Evolutionary conservation across 257 asterid species (phyloP).

Genomic region (Nicotiana tomentosiformis): DNA sequence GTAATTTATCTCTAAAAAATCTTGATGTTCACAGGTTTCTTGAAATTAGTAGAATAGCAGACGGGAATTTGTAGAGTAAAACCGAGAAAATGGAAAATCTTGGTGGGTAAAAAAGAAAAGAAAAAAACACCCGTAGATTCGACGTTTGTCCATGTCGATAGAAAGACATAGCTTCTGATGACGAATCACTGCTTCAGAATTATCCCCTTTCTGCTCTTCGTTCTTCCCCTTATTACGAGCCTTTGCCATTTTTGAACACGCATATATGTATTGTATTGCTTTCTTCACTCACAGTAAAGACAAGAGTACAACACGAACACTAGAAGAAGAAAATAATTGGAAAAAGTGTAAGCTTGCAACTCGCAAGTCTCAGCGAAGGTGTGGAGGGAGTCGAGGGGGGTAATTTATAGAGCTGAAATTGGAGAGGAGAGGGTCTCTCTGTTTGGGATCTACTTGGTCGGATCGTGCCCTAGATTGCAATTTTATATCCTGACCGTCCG

Average conservation of each 20-base stretch:
- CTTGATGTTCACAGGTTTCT: not conserved
- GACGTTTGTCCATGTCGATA: slow-evolving; percentile 83
- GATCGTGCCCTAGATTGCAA: slow-evolving; percentile 28
- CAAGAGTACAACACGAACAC: too few species aligned
- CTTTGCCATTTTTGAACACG: slow-evolving; percentile 60
- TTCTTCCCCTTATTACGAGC: slow-evolving; percentile 72
- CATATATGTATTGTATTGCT: not conserved
- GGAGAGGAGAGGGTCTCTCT: slow-evolving; percentile 3
- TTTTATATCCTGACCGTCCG: slow-evolving; percentile 15
- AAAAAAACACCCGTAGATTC: slow-evolving; percentile 62
- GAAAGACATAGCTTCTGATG: slow-evolving; percentile 95
- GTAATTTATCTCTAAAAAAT: not conserved
- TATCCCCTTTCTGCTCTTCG: slow-evolving; percentile 83
- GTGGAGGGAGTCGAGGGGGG: not conserved
- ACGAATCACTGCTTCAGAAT: slow-evolving; percentile 84
- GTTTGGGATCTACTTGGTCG: slow-evolving; percentile 13
- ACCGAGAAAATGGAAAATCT: not conserved
- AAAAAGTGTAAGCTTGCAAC: not conserved
- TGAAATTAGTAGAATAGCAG: not conserved
- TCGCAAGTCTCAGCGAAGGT: not conserved
- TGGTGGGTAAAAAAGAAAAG: not conserved
- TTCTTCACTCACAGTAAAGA: not conserved
- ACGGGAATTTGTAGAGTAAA: not conserved
- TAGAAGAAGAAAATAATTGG: not conserved
- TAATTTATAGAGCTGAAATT: slow-evolving; percentile 19